Percentiles rank a stretch among this genome's conserved stretches.
These are phyloP conservation scores for Kodamaea alishanica DNA, from an alignment of 1,139 yeast genomes.

Conservation along the genomic window DNA sequence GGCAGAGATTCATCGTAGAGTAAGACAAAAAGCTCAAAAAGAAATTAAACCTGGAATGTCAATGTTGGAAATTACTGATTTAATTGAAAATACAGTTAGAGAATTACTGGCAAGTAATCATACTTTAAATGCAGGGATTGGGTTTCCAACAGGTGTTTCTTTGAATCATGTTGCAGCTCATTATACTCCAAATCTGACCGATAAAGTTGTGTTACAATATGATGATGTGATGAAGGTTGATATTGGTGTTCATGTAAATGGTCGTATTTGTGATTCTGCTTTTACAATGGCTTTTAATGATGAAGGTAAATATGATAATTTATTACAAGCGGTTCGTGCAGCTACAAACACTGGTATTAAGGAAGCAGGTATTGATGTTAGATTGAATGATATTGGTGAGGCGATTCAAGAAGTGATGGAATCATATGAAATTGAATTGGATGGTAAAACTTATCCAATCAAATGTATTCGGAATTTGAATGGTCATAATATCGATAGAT, in stretches of 20 bases:
- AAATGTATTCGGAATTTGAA: slow-evolving; percentile 88
- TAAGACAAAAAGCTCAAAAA: slow-evolving; percentile 73
- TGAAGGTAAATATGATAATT: slow-evolving; percentile 61
- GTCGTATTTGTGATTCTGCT: slow-evolving; percentile 93
- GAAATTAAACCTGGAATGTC: slow-evolving; percentile 87
- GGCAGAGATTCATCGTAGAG: slow-evolving; percentile 93
- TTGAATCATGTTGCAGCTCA: slow-evolving; percentile 96
- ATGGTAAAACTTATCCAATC: slow-evolving; percentile 81
- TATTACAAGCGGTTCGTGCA: slow-evolving; percentile 79
- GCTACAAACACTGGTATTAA: slow-evolving; percentile 93
- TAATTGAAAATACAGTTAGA: slow-evolving; percentile 82
- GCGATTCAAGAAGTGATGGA: slow-evolving; percentile 98
- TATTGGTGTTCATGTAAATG: slow-evolving; percentile 95
- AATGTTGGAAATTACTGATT: slow-evolving; percentile 84
- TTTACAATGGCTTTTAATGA: slow-evolving; percentile 88
- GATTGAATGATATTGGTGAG: slow-evolving; percentile 92
- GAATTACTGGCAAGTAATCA: slow-evolving; percentile 66
- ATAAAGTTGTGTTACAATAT: slow-evolving; percentile 69
- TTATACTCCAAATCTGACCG: slow-evolving; percentile 96
- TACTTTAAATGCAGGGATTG: slow-evolving; percentile 76
- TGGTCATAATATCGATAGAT: slow-evolving; percentile 89
- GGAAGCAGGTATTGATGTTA: slow-evolving; percentile 94
- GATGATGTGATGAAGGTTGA: slow-evolving; percentile 97
- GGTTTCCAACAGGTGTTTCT: slow-evolving; percentile 96
- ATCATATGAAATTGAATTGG: slow-evolving; percentile 84